These are phyloP conservation scores for Lentinula novae-zelandiae DNA, from an alignment of 1,284 basidiomycete species.

Conservation along the genomic window DNA sequence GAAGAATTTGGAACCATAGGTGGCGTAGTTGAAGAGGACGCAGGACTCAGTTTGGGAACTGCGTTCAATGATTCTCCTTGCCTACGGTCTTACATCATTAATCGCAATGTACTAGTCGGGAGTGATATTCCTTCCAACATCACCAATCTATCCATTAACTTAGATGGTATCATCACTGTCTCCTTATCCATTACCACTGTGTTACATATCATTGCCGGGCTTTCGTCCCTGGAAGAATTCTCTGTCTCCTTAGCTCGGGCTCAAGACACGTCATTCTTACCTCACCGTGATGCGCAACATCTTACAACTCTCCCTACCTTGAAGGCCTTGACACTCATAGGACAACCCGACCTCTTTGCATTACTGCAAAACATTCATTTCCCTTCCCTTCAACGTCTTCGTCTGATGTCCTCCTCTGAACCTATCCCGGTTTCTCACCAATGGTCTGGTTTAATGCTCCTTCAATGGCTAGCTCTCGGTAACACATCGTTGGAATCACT, in stretches of 20 bases:
- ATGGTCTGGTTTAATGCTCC: constrained; percentile 33
- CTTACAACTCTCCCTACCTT: constrained; percentile 35
- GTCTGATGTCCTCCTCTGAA: constrained; percentile 42
- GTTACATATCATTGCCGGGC: constrained; percentile 27
- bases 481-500: constrained; percentile 42
- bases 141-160: constrained; percentile 31
- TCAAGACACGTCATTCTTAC: constrained; percentile 31
- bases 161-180: constrained; percentile 21
- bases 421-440: constrained; percentile 35
- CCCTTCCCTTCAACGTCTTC: constrained; percentile 41
- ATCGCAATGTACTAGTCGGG: constrained; percentile 32
- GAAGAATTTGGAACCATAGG: constrained; percentile 24
- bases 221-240: constrained; percentile 34
- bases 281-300: constrained; percentile 21
- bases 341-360: constrained; percentile 37
- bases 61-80: constrained; percentile 35
- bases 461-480: constrained; percentile 37
- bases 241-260: constrained; percentile 36
- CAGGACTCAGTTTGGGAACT: constrained; percentile 22
- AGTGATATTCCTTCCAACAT: constrained; percentile 34
- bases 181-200: constrained; percentile 30
- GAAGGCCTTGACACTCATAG: constrained; percentile 36
- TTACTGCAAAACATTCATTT: constrained; percentile 39
- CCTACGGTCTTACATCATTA: constrained; percentile 30
- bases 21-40: constrained; percentile 16